A percentile compares a stretch with the other conserved stretches of the same genome.
phyloP scores from a whole-genome alignment of 1,284 basidiomycete genomes.

The Tranzscheliella williamsii region DNA sequence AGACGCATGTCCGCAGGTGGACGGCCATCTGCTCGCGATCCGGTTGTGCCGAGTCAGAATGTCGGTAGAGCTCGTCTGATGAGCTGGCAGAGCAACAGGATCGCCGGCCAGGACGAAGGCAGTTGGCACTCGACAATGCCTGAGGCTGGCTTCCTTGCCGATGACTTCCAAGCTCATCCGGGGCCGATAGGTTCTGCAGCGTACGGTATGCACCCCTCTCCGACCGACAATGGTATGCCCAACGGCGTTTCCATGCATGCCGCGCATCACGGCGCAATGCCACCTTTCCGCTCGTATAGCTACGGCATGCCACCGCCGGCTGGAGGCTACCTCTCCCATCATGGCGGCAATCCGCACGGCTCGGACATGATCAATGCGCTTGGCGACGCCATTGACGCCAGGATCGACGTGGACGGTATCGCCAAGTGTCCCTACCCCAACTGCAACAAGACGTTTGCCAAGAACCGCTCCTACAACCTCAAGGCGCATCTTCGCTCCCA shows the following conservation, averaged over 20 bases:
- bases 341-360: conserved; percentile 16
- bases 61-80: conserved; percentile 26
- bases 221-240: conserved; percentile 7
- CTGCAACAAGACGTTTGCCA: conserved; percentile 58
- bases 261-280: conserved; percentile 13
- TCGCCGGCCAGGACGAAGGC: conserved; percentile 7
- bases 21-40: conserved; percentile 18
- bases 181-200: conserved; percentile 2
- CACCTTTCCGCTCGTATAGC: conserved; percentile 18
- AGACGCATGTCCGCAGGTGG: conserved; percentile 23
- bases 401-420: conserved; percentile 48
- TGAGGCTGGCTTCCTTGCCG: conserved; percentile 2
- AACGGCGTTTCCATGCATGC: conserved; percentile 3
- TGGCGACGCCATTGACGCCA: conserved; percentile 47
- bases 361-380: conserved; percentile 49
- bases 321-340: conserved; percentile 19
- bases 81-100: conserved; percentile 32
- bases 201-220: conserved; percentile 5
- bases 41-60: conserved; percentile 29
- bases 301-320: conserved; percentile 15
- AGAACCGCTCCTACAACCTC: conserved; percentile 56
- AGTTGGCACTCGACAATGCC: conserved; percentile 19
- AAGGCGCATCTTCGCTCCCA: conserved; percentile 54
- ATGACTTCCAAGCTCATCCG: neutral
- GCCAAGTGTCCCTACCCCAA: conserved; percentile 49